phyloP scores from a whole-genome alignment of 495 filamentous ascomycete species.

The Acidiella bohemica region DNA sequence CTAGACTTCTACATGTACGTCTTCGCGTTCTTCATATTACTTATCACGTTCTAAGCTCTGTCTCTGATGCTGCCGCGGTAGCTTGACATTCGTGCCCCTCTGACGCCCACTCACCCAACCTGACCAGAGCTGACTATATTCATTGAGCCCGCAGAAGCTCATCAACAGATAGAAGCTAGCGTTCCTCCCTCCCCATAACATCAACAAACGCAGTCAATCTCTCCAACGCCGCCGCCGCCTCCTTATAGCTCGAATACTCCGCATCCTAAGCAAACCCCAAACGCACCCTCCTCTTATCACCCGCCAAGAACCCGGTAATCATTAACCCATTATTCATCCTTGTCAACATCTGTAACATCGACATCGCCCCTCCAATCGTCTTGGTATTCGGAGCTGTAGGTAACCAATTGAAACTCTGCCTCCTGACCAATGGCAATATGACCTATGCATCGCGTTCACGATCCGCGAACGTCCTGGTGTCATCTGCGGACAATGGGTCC shows the following conservation, averaged over 20 bases:
- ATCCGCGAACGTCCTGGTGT: slow-evolving; percentile 5
- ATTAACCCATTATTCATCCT: slow-evolving; percentile 10
- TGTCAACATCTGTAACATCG: slow-evolving; percentile 6
- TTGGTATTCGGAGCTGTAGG: slow-evolving; percentile 3
- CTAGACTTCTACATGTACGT: no score
- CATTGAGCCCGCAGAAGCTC: slow-evolving; percentile 10
- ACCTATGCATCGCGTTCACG: slow-evolving; percentile 7
- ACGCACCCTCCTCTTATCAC: slow-evolving; percentile 4
- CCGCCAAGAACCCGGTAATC: slow-evolving; percentile 11
- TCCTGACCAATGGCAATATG: slow-evolving; percentile 3
- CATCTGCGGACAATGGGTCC: neutral
- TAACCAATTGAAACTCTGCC: slow-evolving; percentile 14
- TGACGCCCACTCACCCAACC: no score
- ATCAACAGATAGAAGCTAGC: slow-evolving; percentile 1
- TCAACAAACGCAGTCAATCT: slow-evolving; percentile 1
- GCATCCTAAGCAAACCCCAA: slow-evolving; percentile 9
- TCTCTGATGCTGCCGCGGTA: no score
- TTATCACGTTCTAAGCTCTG: no score
- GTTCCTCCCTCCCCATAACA: neutral
- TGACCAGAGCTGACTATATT: no score
- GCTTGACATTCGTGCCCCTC: no score
- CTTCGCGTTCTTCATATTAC: no score
- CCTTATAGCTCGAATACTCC: slow-evolving; percentile 2
- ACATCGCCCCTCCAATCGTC: neutral
- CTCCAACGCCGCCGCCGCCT: slow-evolving; percentile 3